These are phyloP conservation scores for Naganishia sp. DNA, from an alignment of 1,284 basidiomycete species.

Conservation along the genomic window DNA sequence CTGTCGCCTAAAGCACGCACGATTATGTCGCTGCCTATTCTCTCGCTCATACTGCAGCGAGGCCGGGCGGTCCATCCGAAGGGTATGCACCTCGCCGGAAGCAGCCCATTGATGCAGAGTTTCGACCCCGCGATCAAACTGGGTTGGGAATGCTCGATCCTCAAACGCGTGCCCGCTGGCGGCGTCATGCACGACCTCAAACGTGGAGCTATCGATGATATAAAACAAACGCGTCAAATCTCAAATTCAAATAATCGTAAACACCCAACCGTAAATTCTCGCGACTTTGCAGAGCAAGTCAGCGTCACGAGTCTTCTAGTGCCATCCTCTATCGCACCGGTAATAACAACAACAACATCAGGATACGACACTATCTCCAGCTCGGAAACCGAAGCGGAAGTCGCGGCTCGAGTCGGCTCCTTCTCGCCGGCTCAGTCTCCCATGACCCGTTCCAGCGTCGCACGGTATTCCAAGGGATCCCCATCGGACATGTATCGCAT, in stretches of 20 bases:
- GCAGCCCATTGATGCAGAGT: constrained; percentile 73
- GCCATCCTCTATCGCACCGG: not conserved
- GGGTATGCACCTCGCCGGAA: constrained; percentile 68
- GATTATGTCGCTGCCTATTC: constrained; percentile 29
- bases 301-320: not conserved
- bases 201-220: constrained; percentile 30
- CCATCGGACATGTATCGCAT: constrained; percentile 52
- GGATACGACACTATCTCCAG: constrained; percentile 12
- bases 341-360: not conserved
- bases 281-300: constrained; percentile 14
- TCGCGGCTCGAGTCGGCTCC: constrained; percentile 3
- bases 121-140: constrained; percentile 69
- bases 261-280: constrained; percentile 31
- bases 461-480: not conserved
- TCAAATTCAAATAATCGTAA: constrained; percentile 31
- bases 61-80: constrained; percentile 68
- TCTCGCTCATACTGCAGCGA: constrained; percentile 50
- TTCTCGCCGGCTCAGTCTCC: constrained; percentile 16
- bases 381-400: constrained; percentile 10
- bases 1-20: constrained; percentile 8
- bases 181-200: constrained; percentile 52
- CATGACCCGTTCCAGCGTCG: not conserved
- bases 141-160: constrained; percentile 76
- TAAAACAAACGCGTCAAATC: constrained; percentile 34
- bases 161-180: constrained; percentile 73